These are phyloP conservation scores for Corchorus olitorius DNA, from an alignment of 345 rosid genomes.

Conservation along the genomic window DNA sequence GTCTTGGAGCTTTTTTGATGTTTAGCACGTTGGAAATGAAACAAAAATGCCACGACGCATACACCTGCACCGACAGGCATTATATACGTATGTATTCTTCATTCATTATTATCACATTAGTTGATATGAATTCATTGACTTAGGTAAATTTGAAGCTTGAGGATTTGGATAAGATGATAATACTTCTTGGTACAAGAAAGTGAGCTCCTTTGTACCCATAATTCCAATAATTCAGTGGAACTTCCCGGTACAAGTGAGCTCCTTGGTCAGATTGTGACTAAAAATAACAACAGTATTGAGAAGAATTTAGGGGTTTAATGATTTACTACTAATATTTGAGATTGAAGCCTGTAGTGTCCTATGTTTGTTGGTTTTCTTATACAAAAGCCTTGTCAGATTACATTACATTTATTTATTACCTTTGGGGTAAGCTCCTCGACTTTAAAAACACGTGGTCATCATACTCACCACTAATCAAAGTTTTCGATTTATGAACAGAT, in stretches of 20 bases:
- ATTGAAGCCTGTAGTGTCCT: background rate
- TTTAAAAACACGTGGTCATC: background rate
- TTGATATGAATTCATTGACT: background rate
- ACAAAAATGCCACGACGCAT: background rate
- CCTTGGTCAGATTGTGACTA: background rate
- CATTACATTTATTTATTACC: background rate
- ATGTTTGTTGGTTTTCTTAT: background rate
- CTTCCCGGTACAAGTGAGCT: background rate
- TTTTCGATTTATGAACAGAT: slow-evolving; percentile 36
- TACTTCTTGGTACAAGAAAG: background rate
- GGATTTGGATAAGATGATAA: background rate
- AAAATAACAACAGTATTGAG: background rate
- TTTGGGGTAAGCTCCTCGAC: background rate
- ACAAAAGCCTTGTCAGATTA: background rate
- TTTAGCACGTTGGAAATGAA: background rate
- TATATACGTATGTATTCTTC: background rate
- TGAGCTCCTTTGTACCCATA: background rate
- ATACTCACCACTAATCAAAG: background rate
- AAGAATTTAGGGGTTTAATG: background rate
- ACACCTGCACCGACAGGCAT: background rate
- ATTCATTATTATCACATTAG: background rate
- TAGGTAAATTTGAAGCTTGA: background rate
- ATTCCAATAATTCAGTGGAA: background rate
- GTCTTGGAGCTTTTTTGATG: background rate
- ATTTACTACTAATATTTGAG: background rate